Percentiles rank a stretch among this genome's conserved stretches.
Conservation (phyloP, 2,329 filamentous ascomycete species). For the Ramularia collo-cygni region DNA sequence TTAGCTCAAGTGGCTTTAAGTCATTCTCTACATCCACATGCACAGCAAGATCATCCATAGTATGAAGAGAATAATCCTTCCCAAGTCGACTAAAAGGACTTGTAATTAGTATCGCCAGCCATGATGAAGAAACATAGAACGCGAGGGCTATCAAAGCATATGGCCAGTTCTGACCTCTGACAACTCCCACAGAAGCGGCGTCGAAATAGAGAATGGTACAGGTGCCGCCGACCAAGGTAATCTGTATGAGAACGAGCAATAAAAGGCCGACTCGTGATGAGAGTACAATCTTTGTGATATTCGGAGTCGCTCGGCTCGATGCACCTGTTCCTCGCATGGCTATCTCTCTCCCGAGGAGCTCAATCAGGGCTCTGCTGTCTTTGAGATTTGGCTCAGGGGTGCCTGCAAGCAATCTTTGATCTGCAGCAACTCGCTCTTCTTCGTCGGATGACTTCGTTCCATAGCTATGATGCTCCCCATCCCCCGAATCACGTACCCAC, state of each 20-base stretch:
- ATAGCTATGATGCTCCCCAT: neutral
- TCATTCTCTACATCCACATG: neutral
- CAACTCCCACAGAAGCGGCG: neutral
- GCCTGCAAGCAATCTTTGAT: neutral
- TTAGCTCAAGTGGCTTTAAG: neutral
- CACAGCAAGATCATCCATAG: neutral
- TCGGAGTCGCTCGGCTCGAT: neutral
- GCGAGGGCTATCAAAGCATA: neutral
- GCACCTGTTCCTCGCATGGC: neutral
- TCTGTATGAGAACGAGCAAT: neutral
- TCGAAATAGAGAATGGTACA: neutral
- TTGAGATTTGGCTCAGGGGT: neutral
- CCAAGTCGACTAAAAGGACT: conserved; percentile 2
- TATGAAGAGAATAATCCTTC: neutral
- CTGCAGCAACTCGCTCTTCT: neutral
- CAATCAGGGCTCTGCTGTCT: conserved; percentile 1
- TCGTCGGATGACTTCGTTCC: neutral
- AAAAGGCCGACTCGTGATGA: neutral
- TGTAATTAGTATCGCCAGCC: neutral
- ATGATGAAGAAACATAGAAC: neutral
- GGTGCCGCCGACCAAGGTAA: neutral
- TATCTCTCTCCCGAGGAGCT: neutral
- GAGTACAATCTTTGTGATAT: neutral
- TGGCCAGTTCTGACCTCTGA: neutral
- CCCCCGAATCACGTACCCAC: conserved; percentile 8